Conservation (phyloP, 805 yeast genomes). For the Candida glaebosa region DNA sequence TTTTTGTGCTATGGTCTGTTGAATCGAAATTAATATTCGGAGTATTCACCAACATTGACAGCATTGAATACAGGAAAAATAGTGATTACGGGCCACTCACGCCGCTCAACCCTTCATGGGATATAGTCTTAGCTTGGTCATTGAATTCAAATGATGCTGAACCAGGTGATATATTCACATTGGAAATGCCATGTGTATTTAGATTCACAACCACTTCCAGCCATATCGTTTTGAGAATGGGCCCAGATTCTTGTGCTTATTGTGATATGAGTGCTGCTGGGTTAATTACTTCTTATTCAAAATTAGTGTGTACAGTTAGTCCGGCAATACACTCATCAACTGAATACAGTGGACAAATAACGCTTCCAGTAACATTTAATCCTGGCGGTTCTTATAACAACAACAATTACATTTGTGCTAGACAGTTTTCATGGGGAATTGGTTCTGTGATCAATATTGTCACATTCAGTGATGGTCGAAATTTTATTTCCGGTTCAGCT, state of each 20-base stretch:
- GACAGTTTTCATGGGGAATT: slow-evolving; percentile 7
- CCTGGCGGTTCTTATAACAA: slow-evolving; percentile 13
- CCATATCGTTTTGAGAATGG: slow-evolving; percentile 13
- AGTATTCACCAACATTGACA: no score
- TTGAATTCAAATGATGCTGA: no score
- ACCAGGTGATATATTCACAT: slow-evolving; percentile 28
- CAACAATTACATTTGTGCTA: slow-evolving; percentile 17
- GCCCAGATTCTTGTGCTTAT: slow-evolving; percentile 17
- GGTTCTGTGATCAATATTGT: slow-evolving; percentile 10
- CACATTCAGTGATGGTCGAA: slow-evolving; percentile 15
- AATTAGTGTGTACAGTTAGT: slow-evolving; percentile 16
- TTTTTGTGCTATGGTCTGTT: no score
- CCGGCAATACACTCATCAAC: no score
- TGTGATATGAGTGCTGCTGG: no score
- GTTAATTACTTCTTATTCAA: no score
- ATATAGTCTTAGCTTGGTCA: no score
- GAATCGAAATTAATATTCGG: no score
- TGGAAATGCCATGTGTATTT: slow-evolving; percentile 24
- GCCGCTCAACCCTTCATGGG: no score
- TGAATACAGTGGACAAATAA: slow-evolving; percentile 5
- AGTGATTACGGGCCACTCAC: no score
- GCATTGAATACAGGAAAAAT: no score
- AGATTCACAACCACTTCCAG: slow-evolving; percentile 15
- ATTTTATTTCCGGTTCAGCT: slow-evolving; percentile 10
- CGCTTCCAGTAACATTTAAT: slow-evolving; percentile 20